Conservation (phyloP, 176 grass and related monocot species). For the Bonia amplexicaulis region DNA sequence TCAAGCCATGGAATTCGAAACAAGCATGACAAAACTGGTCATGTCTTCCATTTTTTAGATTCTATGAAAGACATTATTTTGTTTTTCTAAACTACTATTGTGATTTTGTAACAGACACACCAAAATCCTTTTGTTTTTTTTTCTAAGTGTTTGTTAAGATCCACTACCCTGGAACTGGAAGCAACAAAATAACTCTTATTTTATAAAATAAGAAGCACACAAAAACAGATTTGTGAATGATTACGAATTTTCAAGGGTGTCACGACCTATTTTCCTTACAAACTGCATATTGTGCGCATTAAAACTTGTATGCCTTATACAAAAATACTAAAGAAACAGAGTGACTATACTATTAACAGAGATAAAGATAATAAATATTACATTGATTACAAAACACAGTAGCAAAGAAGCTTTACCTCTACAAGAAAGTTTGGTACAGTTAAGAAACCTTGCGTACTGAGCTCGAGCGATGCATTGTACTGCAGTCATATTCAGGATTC, state of each 20-base stretch:
- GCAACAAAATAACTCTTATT: not conserved
- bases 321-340: not conserved
- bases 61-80: not conserved
- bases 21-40: not conserved
- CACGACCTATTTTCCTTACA: not conserved
- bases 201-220: not conserved
- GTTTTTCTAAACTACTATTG: not conserved
- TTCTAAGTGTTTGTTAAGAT: not conserved
- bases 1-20: not conserved
- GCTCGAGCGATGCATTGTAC: conserved; percentile 86
- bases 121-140: not conserved
- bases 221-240: not conserved
- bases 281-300: not conserved
- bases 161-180: not conserved
- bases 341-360: not conserved
- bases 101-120: not conserved
- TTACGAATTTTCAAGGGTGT: not conserved
- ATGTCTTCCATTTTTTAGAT: not conserved
- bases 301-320: not conserved
- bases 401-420: conserved; percentile 45
- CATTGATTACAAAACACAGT: not conserved
- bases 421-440: conserved; percentile 83
- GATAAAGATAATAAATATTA: not conserved
- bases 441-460: conserved; percentile 57
- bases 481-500: conserved; percentile 44